Conservation (phyloP, 441 rosid species). For the Adansonia gregorii region DNA sequence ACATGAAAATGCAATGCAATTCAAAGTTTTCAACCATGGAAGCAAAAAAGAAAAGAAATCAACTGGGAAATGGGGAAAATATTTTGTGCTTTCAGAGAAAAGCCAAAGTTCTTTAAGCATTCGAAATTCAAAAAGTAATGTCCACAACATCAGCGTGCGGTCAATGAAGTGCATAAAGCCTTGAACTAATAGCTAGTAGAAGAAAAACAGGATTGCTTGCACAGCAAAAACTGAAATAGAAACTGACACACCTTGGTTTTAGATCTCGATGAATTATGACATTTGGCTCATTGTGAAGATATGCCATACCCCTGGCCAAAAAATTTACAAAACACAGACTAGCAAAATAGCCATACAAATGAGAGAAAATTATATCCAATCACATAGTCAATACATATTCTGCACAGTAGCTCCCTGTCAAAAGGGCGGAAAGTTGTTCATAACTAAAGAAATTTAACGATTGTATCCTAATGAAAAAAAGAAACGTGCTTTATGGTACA, state of each 20-base stretch:
- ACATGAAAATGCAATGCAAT: slow-evolving; percentile 24
- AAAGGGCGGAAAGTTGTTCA: neutral
- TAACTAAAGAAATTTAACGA: neutral
- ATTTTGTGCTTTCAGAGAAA: slow-evolving; percentile 11
- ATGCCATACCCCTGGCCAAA: slow-evolving; percentile 89
- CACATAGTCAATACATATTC: slow-evolving; percentile 5
- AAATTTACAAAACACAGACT: slow-evolving; percentile 29
- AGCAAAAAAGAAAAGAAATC: slow-evolving; percentile 15
- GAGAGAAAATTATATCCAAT: neutral
- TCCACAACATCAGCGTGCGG: neutral
- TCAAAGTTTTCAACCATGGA: slow-evolving; percentile 17
- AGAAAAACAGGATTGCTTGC: neutral
- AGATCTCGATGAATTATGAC: slow-evolving; percentile 94
- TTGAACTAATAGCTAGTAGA: slow-evolving; percentile 9
- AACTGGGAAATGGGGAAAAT: slow-evolving; percentile 4
- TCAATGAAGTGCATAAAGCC: neutral
- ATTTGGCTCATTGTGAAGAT: slow-evolving; percentile 97
- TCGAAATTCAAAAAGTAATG: neutral
- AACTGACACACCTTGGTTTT: slow-evolving; percentile 74
- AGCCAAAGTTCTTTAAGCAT: slow-evolving; percentile 17
- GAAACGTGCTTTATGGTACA: neutral
- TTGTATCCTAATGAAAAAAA: neutral
- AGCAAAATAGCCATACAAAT: slow-evolving; percentile 24
- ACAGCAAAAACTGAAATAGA: slow-evolving; percentile 18
- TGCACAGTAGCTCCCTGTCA: neutral